phyloP scores from a whole-genome alignment of 495 filamentous ascomycete species.

The Aspergillus bridgeri region DNA sequence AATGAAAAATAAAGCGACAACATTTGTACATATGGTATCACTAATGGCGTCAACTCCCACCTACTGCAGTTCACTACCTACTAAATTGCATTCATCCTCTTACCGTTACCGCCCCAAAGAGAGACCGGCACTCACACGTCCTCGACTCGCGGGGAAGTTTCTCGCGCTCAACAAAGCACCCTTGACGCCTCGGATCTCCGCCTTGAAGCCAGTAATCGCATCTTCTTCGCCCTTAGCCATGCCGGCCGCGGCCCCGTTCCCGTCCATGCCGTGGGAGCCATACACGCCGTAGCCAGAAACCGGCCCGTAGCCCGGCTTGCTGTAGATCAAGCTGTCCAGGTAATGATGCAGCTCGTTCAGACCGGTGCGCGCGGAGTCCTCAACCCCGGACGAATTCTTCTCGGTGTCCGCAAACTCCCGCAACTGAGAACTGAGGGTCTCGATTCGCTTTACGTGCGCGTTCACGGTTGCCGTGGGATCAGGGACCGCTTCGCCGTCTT shows the following conservation, averaged over 20 bases:
- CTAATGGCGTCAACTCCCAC: neutral
- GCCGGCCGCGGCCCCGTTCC: slow-evolving; percentile 24
- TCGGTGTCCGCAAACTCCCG: slow-evolving; percentile 49
- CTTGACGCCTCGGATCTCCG: slow-evolving; percentile 89
- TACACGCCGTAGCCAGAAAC: slow-evolving; percentile 34
- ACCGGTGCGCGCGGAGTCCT: slow-evolving; percentile 43
- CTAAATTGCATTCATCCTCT: neutral
- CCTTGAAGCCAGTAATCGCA: slow-evolving; percentile 71
- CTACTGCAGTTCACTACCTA: neutral
- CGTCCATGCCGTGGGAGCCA: slow-evolving; percentile 26
- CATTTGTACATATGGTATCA: neutral
- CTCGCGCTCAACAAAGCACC: slow-evolving; percentile 81
- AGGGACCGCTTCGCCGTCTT: slow-evolving; percentile 14
- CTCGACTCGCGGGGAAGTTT: slow-evolving; percentile 53
- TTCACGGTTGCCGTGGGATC: slow-evolving; percentile 28
- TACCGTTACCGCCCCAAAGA: slow-evolving; percentile 11
- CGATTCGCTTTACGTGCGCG: slow-evolving; percentile 40
- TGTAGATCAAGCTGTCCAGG: slow-evolving; percentile 51
- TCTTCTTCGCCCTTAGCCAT: slow-evolving; percentile 62
- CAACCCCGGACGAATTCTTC: slow-evolving; percentile 38
- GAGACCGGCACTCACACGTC: slow-evolving; percentile 23
- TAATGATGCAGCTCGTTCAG: slow-evolving; percentile 49
- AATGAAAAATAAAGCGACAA: neutral
- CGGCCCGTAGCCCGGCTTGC: slow-evolving; percentile 28
- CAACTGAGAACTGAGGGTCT: slow-evolving; percentile 50